Evolutionary conservation across 306 rosid species (phyloP).

Genomic region (Prunus fruticosa): DNA sequence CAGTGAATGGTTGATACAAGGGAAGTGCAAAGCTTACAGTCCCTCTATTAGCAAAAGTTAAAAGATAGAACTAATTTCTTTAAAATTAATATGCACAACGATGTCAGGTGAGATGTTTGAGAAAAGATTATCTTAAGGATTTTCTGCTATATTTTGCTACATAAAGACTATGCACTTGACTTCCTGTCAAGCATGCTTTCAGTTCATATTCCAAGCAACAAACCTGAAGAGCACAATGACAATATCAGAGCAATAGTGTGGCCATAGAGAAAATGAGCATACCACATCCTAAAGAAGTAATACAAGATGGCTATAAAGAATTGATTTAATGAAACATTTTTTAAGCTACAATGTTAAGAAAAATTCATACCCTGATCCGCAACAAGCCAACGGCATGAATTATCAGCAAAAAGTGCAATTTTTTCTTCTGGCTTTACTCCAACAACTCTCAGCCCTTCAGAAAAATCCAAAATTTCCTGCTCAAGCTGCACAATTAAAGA

Average conservation of each 20-base stretch:
- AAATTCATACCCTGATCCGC: conserved; percentile 80
- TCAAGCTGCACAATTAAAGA: conserved; percentile 56
- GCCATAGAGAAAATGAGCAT: conserved; percentile 10
- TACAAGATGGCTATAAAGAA: not conserved
- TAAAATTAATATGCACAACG: not conserved
- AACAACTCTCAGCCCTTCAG: conserved; percentile 73
- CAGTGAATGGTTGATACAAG: not conserved
- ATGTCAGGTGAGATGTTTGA: not conserved
- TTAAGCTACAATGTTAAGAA: conserved; percentile 4
- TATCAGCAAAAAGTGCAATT: conserved; percentile 79
- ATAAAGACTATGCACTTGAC: not conserved
- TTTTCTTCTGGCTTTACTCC: conserved; percentile 72
- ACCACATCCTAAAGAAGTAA: conserved; percentile 10
- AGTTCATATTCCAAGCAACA: conserved; percentile 5
- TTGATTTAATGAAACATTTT: not conserved
- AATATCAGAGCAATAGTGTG: conserved; percentile 1
- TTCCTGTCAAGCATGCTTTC: not conserved
- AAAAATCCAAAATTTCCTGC: conserved; percentile 62
- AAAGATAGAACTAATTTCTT: not conserved
- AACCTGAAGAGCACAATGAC: conserved; percentile 1
- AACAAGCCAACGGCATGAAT: conserved; percentile 79
- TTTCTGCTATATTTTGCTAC: not conserved
- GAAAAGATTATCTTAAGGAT: not conserved
- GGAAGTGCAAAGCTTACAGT: not conserved
- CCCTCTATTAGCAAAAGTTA: not conserved